Percentiles rank a stretch among this genome's conserved stretches.
These are phyloP conservation scores for Cutaneotrichosporon cyanovorans DNA, from an alignment of 1,284 basidiomycete species.

Conservation along the genomic window DNA sequence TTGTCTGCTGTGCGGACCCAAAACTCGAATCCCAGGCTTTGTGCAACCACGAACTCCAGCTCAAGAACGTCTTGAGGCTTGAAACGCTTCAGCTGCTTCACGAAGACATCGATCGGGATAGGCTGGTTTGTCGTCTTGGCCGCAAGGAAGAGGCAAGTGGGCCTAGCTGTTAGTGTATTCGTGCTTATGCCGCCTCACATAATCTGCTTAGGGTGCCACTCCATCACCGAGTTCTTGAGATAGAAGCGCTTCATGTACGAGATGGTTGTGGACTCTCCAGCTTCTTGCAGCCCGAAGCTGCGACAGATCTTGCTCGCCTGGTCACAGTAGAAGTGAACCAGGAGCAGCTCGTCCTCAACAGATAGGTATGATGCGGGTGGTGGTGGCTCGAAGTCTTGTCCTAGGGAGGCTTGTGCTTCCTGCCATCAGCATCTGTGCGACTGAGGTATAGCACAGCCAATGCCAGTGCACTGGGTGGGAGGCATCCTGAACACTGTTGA, in stretches of 20 bases:
- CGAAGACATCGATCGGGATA: slow-evolving; percentile 76
- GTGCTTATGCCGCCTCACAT: slow-evolving; percentile 57
- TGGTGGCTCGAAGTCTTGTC: slow-evolving; percentile 13
- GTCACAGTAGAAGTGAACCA: slow-evolving; percentile 81
- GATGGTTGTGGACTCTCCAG: slow-evolving; percentile 86
- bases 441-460: slow-evolving; percentile 2
- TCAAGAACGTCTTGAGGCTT: slow-evolving; percentile 74
- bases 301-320: slow-evolving; percentile 71
- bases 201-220: slow-evolving; percentile 96
- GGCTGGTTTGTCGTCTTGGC: slow-evolving; percentile 94
- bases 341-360: slow-evolving; percentile 74
- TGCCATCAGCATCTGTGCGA: not conserved
- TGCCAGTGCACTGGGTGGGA: not conserved
- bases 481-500: too few relatives aligned
- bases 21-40: slow-evolving; percentile 88
- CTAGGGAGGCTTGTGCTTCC: slow-evolving; percentile 10
- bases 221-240: slow-evolving; percentile 95
- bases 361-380: slow-evolving; percentile 56
- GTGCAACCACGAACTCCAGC: slow-evolving; percentile 89
- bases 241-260: slow-evolving; percentile 95
- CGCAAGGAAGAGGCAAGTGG: slow-evolving; percentile 89
- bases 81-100: slow-evolving; percentile 69
- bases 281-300: slow-evolving; percentile 73
- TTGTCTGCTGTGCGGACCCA: slow-evolving; percentile 83
- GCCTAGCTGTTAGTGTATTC: slow-evolving; percentile 52